These are phyloP conservation scores for Colletotrichum cordylinicola DNA, from an alignment of 2,329 filamentous ascomycete species.

Conservation along the genomic window DNA sequence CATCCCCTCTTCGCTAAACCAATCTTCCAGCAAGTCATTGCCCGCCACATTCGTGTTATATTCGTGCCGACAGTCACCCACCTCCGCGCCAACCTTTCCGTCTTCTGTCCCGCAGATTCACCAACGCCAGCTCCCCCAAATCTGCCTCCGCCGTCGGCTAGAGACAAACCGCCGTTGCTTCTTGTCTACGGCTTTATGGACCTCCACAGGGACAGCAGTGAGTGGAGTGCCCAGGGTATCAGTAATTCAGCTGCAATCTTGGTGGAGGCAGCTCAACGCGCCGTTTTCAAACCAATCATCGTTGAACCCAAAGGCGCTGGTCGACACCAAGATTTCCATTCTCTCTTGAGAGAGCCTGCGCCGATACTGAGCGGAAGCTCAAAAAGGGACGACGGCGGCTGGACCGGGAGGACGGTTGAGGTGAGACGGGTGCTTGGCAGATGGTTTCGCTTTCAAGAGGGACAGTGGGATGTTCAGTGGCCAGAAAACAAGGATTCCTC, in stretches of 20 bases:
- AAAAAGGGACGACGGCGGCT: slow-evolving; percentile 56
- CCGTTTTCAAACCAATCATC: slow-evolving; percentile 49
- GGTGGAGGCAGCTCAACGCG: slow-evolving; percentile 63
- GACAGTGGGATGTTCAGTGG: slow-evolving; percentile 35
- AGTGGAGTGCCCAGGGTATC: slow-evolving; percentile 79
- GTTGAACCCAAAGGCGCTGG: slow-evolving; percentile 47
- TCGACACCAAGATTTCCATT: slow-evolving; percentile 34
- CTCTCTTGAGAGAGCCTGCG: slow-evolving; percentile 55
- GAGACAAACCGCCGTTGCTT: slow-evolving; percentile 47
- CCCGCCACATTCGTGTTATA: slow-evolving; percentile 70
- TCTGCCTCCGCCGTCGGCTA: slow-evolving; percentile 6
- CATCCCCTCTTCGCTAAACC: slow-evolving; percentile 62
- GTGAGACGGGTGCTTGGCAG: slow-evolving; percentile 63
- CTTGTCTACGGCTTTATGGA: slow-evolving; percentile 70
- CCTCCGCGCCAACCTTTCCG: slow-evolving; percentile 77
- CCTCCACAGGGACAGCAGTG: slow-evolving; percentile 70
- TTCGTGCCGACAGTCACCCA: slow-evolving; percentile 80
- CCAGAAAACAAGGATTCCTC: not conserved
- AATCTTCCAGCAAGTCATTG: slow-evolving; percentile 71
- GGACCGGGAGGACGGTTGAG: slow-evolving; percentile 64
- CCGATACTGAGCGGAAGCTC: slow-evolving; percentile 67
- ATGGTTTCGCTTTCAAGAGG: slow-evolving; percentile 66
- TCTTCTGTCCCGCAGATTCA: slow-evolving; percentile 48
- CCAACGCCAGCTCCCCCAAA: slow-evolving; percentile 42
- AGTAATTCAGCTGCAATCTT: slow-evolving; percentile 65